Evolutionary conservation across 768 basidiomycete genomes (phyloP).

Genomic region (Glaciozyma antarctica): DNA sequence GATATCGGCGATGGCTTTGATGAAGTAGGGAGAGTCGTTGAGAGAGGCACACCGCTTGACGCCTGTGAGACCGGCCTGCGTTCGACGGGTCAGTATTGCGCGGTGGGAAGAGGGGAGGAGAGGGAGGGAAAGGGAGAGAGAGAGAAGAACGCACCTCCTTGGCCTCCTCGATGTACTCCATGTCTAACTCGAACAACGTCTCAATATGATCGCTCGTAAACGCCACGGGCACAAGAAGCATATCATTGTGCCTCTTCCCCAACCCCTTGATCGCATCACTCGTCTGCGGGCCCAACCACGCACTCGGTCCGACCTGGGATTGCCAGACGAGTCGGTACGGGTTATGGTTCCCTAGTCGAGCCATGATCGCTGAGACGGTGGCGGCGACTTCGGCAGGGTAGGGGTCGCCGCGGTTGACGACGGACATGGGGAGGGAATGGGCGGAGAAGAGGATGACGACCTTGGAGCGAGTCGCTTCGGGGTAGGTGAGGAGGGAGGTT

Average conservation of each 20-base stretch:
- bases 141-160: slow-evolving; percentile 55
- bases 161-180: slow-evolving; percentile 87
- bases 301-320: slow-evolving; percentile 88
- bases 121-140: not conserved
- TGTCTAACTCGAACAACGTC: slow-evolving; percentile 89
- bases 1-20: slow-evolving; percentile 88
- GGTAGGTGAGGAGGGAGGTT: slow-evolving; percentile 67
- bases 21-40: slow-evolving; percentile 92
- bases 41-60: slow-evolving; percentile 79
- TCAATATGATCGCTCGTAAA: slow-evolving; percentile 99
- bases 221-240: slow-evolving; percentile 81
- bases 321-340: slow-evolving; percentile 96
- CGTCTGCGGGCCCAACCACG: slow-evolving; percentile 98
- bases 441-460: slow-evolving; percentile 89
- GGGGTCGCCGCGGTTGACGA: slow-evolving; percentile 97
- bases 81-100: slow-evolving; percentile 2
- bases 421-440: slow-evolving; percentile 93
- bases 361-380: slow-evolving; percentile 88
- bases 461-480: slow-evolving; percentile 57
- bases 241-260: slow-evolving; percentile 43
- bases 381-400: slow-evolving; percentile 92
- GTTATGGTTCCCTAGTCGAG: slow-evolving; percentile 55
- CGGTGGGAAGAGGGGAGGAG: not conserved
- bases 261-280: slow-evolving; percentile 68
- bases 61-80: slow-evolving; percentile 72